Base-by-base conservation (phyloP, 2,329 filamentous ascomycete genomes). In the Sporothrix brunneoviolacea region DNA sequence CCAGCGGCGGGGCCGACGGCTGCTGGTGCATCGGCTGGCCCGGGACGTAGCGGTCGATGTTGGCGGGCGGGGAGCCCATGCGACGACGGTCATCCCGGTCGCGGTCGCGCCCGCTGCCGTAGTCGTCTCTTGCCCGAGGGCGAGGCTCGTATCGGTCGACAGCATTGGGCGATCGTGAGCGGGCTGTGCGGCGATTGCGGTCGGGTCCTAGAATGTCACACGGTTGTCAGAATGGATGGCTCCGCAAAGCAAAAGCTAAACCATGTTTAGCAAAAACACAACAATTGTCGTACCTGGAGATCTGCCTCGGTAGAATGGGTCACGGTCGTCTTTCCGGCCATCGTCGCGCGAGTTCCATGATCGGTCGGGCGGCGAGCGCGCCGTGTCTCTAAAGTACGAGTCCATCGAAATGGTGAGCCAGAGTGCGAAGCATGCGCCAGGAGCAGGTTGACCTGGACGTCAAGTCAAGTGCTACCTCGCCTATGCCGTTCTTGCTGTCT, bases 41-140 rank as follows among this genome's bases (percentile, higher is more conserved):
- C 1, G 88, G 88, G 18, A 93, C 84, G 62, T 93, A 93, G 59
- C 88, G 82, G 64, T 94, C 88, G 57, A 94, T 93, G 52, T 86
- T 86, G 52, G 83, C 78, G 27, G 84, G 71, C 54, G 83, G 72
- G 9, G 83, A 76, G 63, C 76, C 60, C 59, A 88, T 65, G 39
- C 79, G 78, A 52, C 84, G 80, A 49, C 74, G 70, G 58, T 84
- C 82, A 52, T 88, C 82, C 48, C 82, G 63, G 37, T 75, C 72
- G 8, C 58, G 43, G 27, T 59, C 58, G 21, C 55, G 55, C n/a
- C 49, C 49, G n/a, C 56, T 52, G 10, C 53, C 74, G 60, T 85
- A 83, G 48, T 89, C 86, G 56, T 90, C 86, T 59, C 87, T 77
- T 19, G 68, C 67, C 22, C 85, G 80, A 44, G 67, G 64, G 48